These are phyloP conservation scores for Daldinia loculata DNA, from an alignment of 495 filamentous ascomycete genomes.

Conservation along the genomic window DNA sequence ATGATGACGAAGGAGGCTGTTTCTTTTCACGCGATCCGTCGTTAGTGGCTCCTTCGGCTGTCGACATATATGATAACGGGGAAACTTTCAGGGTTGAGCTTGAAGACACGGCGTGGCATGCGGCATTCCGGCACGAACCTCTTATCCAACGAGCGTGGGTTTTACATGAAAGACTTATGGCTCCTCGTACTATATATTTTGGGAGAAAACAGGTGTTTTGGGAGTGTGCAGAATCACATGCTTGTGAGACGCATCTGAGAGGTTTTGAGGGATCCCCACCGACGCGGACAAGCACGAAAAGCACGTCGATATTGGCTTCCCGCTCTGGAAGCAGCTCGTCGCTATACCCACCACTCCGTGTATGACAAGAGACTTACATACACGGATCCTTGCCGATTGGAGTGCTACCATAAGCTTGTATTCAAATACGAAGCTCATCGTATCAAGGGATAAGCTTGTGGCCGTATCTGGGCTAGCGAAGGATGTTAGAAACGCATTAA, in stretches of 20 bases:
- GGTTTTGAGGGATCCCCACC: not conserved
- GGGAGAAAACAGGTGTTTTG: conserved; percentile 17
- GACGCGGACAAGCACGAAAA: not conserved
- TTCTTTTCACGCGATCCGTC: not conserved
- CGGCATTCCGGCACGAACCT: not conserved
- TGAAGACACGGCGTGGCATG: not conserved
- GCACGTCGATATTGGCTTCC: not conserved
- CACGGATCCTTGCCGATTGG: not conserved
- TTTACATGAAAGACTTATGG: conserved; percentile 15
- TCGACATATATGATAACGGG: not conserved
- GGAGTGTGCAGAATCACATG: conserved; percentile 17
- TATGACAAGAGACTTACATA: not conserved
- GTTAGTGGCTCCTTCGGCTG: not conserved
- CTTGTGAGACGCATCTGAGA: not conserved
- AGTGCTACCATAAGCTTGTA: not conserved
- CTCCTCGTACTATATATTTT: conserved; percentile 24
- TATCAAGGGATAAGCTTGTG: not conserved
- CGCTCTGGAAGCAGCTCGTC: not conserved
- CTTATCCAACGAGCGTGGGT: conserved; percentile 3
- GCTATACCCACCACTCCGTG: not conserved
- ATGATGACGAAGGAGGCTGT: not conserved
- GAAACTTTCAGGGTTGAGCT: not conserved
- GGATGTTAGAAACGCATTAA: not conserved
- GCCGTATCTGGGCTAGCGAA: not conserved
- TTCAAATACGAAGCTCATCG: not conserved